Evolutionary conservation across 768 basidiomycete genomes (phyloP).

Genomic region (Boletus fagicola): DNA sequence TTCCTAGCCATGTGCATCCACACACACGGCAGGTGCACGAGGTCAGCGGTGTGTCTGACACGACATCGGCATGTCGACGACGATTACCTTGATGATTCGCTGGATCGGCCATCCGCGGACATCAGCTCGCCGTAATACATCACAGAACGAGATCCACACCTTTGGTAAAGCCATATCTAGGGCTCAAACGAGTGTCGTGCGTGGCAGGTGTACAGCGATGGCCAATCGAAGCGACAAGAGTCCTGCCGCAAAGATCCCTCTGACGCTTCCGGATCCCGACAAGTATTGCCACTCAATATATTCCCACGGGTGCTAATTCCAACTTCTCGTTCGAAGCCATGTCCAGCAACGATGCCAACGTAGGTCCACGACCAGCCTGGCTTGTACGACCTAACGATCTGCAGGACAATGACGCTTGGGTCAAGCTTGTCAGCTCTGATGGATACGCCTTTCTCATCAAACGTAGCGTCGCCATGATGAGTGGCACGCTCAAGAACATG

Average conservation of each 20-base stretch:
- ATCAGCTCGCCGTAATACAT: not conserved
- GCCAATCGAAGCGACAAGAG: conserved; percentile 10
- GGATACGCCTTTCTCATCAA: conserved; percentile 80
- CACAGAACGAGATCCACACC: conserved; percentile 20
- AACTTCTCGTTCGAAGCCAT: conserved; percentile 6
- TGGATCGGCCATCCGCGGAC: conserved; percentile 23
- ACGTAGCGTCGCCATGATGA: conserved; percentile 70
- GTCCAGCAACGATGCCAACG: conserved; percentile 18
- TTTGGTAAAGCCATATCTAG: conserved; percentile 37
- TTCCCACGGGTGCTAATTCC: conserved; percentile 22
- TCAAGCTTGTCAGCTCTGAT: conserved; percentile 72
- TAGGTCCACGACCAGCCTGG: conserved; percentile 6
- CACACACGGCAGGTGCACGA: conserved; percentile 16
- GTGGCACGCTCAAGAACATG: conserved; percentile 82
- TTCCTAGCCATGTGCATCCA: no score
- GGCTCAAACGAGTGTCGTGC: conserved; percentile 16
- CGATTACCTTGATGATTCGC: conserved; percentile 53
- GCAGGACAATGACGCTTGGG: conserved; percentile 54
- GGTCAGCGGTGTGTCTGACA: conserved; percentile 21
- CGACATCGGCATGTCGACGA: conserved; percentile 15
- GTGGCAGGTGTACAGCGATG: conserved; percentile 14
- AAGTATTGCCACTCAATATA: not conserved
- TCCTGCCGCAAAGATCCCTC: not conserved
- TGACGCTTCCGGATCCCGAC: conserved; percentile 19
- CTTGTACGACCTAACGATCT: not conserved